Percentiles rank a stretch among this genome's conserved stretches.
Conservation (phyloP, 257 asterid genomes). For the Thymus mandschuricus region DNA sequence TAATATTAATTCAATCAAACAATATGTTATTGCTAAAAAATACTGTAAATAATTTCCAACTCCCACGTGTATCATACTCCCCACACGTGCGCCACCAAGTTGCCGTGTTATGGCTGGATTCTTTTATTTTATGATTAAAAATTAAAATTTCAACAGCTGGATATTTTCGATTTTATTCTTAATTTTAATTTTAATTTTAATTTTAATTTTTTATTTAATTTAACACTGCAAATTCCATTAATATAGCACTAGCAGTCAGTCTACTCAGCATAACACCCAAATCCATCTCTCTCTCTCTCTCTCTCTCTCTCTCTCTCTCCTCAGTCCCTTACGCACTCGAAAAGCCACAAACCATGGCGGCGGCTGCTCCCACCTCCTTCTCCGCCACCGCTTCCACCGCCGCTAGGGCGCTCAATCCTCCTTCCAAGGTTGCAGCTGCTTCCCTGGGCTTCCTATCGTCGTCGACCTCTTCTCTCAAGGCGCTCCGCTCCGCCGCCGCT, state of each 20-base stretch:
- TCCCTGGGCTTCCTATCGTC: constrained; percentile 64
- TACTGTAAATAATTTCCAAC: not conserved
- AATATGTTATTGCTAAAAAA: no score
- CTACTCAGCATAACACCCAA: not conserved
- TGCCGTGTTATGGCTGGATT: no score
- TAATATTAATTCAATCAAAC: no score
- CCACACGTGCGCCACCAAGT: not conserved
- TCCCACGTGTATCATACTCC: not conserved
- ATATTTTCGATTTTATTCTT: no score
- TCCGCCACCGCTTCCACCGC: constrained; percentile 38
- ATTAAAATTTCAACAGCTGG: no score
- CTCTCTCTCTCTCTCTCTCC: not conserved
- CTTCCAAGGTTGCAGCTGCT: constrained; percentile 28
- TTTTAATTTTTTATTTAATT: no score
- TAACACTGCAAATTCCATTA: not conserved
- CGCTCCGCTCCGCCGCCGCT: constrained; percentile 48
- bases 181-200: no score
- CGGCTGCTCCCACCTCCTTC: constrained; percentile 48
- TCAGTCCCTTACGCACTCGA: not conserved
- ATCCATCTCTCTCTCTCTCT: not conserved
- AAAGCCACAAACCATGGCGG: constrained; percentile 50
- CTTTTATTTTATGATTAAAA: no score
- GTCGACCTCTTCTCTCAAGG: constrained; percentile 54
- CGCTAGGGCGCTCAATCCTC: constrained; percentile 32
- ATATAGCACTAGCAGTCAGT: no score